Evolutionary conservation across 2,329 filamentous ascomycete genomes (phyloP).

Genomic region (Helminthosporium solani): DNA sequence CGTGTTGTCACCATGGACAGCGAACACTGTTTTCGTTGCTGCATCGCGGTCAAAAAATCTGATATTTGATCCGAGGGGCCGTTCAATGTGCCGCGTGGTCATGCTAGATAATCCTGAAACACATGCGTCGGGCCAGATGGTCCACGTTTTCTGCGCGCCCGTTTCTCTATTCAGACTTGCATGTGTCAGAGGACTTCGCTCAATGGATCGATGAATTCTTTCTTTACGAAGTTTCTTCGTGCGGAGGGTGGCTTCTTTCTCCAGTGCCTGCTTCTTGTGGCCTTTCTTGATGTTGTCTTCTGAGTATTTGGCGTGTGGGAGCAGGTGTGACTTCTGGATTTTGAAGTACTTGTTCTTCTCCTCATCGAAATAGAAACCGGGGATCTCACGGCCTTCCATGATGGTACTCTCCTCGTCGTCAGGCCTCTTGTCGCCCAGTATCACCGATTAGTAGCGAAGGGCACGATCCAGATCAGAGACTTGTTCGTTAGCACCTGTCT

Average conservation of each 20-base stretch:
- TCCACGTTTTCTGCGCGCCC: conserved; percentile 19
- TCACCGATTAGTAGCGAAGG: neutral
- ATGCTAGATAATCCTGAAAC: conserved; percentile 13
- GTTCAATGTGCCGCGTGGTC: conserved; percentile 13
- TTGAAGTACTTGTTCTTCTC: conserved; percentile 55
- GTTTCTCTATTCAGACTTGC: conserved; percentile 31
- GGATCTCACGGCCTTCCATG: conserved; percentile 47
- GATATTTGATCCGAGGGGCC: conserved; percentile 10
- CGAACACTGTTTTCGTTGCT: conserved; percentile 23
- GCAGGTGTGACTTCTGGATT: conserved; percentile 42
- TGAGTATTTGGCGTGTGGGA: conserved; percentile 43
- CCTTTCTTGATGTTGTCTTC: conserved; percentile 43
- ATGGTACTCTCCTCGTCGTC: conserved; percentile 1
- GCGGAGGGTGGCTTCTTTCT: conserved; percentile 11
- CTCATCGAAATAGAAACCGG: conserved; percentile 51
- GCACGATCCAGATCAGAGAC: too few species aligned
- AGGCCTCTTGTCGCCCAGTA: neutral
- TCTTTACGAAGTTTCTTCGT: conserved; percentile 21
- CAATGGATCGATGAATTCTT: conserved; percentile 24
- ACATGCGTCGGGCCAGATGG: conserved; percentile 31
- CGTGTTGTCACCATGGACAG: conserved; percentile 24
- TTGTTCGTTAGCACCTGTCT: too few species aligned
- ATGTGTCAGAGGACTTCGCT: conserved; percentile 13
- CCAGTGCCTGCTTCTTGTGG: conserved; percentile 26
- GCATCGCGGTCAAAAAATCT: conserved; percentile 33